Conservation (phyloP, 2,329 filamentous ascomycete genomes). For the Colletotrichum trifolii region DNA sequence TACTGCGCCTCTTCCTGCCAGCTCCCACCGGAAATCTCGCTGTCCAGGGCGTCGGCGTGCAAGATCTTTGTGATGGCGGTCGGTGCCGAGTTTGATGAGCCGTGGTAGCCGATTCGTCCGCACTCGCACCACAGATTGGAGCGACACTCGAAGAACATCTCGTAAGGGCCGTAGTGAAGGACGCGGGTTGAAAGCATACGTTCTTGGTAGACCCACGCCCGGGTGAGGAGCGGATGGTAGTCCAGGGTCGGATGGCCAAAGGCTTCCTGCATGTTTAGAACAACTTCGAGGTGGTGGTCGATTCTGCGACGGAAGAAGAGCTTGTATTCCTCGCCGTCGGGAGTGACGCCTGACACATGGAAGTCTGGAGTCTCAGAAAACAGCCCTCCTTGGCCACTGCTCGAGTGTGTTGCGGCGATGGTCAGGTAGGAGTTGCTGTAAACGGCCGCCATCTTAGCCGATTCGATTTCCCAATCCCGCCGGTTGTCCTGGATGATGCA, state of each 20-base stretch:
- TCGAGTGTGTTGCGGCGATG: background rate
- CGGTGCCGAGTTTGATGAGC: background rate
- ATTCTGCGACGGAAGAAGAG: background rate
- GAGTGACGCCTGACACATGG: background rate
- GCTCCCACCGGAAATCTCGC: background rate
- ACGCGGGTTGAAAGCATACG: background rate
- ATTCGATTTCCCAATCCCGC: constrained; percentile 39
- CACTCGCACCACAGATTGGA: background rate
- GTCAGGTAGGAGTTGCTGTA: constrained; percentile 4
- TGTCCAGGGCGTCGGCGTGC: background rate
- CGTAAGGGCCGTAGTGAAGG: background rate
- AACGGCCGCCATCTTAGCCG: constrained; percentile 37
- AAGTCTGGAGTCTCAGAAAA: background rate
- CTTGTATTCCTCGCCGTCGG: background rate
- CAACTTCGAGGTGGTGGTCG: background rate
- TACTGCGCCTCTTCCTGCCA: background rate
- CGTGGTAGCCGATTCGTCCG: background rate
- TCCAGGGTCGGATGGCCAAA: background rate
- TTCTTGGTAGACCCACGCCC: background rate
- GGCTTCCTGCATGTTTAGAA: background rate
- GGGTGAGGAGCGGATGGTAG: background rate
- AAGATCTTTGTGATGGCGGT: background rate
- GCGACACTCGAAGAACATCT: constrained; percentile 2
- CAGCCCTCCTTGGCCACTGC: background rate
- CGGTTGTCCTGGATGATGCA: constrained; percentile 43